Conservation (phyloP, 768 basidiomycete genomes). For the Leucosporidium yakuticum region DNA sequence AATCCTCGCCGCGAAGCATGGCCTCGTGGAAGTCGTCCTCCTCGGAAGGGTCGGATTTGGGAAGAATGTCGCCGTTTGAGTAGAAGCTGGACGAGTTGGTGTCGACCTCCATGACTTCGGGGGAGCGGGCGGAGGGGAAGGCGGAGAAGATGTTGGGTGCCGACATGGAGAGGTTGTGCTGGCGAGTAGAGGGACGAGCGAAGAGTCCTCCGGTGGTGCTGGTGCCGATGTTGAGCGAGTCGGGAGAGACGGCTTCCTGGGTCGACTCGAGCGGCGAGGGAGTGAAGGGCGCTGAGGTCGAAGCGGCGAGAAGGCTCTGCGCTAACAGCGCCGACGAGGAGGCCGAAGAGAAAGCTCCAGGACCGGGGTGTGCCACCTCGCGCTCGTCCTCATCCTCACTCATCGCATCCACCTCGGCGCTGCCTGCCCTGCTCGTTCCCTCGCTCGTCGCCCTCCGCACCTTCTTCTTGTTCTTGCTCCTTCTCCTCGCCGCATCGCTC, state of each 20-base stretch:
- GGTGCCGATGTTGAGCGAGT: slow-evolving; percentile 23
- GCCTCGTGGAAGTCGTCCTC: slow-evolving; percentile 39
- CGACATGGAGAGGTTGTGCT: slow-evolving; percentile 20
- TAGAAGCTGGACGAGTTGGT: not conserved
- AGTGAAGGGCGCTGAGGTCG: not conserved
- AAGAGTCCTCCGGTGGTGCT: not conserved
- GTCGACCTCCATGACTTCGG: slow-evolving; percentile 29
- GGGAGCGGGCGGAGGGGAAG: slow-evolving; percentile 20
- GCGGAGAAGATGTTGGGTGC: slow-evolving; percentile 33
- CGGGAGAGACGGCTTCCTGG: slow-evolving; percentile 25
- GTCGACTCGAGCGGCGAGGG: not conserved
- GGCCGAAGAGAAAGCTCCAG: slow-evolving; percentile 17
- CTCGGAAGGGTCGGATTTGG: slow-evolving; percentile 11
- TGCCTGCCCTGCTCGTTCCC: slow-evolving; percentile 19
- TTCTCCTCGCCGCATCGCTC: slow-evolving; percentile 21
- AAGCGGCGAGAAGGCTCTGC: slow-evolving; percentile 26
- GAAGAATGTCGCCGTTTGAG: not conserved
- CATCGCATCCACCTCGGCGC: slow-evolving; percentile 7
- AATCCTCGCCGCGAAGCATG: slow-evolving; percentile 36
- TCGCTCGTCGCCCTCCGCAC: slow-evolving; percentile 26
- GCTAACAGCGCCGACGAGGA: slow-evolving; percentile 30
- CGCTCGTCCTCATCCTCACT: not conserved
- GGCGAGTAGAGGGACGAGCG: slow-evolving; percentile 1
- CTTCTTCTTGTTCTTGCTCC: slow-evolving; percentile 34
- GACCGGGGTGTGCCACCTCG: not conserved